phyloP scores from a whole-genome alignment of 345 rosid genomes.

The Bruguiera parviflora region DNA sequence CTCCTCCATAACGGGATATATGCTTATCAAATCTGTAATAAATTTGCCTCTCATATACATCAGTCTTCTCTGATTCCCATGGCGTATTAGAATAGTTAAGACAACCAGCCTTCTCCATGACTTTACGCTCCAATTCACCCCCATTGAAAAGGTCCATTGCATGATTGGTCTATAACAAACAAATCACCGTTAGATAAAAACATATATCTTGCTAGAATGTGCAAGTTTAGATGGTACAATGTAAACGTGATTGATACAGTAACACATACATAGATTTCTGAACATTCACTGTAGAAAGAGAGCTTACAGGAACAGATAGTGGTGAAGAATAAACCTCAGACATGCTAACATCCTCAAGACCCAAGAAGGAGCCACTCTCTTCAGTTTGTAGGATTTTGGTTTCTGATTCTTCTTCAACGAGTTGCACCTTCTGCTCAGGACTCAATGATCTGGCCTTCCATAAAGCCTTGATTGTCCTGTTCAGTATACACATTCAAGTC shows the following conservation, averaged over 20 bases:
- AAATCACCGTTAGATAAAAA: constrained; percentile 10
- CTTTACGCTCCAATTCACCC: constrained; percentile 71
- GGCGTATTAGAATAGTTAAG: constrained; percentile 75
- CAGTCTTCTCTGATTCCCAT: constrained; percentile 87
- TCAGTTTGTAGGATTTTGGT: constrained; percentile 61
- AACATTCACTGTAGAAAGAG: neutral
- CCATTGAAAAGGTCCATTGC: constrained; percentile 75
- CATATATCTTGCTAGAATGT: neutral
- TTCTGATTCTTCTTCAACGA: constrained; percentile 91
- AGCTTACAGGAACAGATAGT: constrained; percentile 70
- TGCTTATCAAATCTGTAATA: constrained; percentile 72
- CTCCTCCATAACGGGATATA: constrained; percentile 81
- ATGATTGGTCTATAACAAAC: constrained; percentile 51
- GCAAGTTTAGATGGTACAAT: neutral
- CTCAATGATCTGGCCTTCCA: constrained; percentile 92
- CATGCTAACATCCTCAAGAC: constrained; percentile 77
- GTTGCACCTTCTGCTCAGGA: constrained; percentile 89
- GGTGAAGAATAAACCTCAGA: constrained; percentile 64
- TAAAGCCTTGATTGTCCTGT: constrained; percentile 93
- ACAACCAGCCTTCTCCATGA: constrained; percentile 88
- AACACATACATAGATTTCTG: no score
- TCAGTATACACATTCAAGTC: constrained; percentile 6
- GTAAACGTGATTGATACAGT: neutral
- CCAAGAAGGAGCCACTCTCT: constrained; percentile 78
- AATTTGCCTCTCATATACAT: constrained; percentile 75